phyloP scores from a whole-genome alignment of 352 stramenopile species.

The Phytopythium helicoides region DNA sequence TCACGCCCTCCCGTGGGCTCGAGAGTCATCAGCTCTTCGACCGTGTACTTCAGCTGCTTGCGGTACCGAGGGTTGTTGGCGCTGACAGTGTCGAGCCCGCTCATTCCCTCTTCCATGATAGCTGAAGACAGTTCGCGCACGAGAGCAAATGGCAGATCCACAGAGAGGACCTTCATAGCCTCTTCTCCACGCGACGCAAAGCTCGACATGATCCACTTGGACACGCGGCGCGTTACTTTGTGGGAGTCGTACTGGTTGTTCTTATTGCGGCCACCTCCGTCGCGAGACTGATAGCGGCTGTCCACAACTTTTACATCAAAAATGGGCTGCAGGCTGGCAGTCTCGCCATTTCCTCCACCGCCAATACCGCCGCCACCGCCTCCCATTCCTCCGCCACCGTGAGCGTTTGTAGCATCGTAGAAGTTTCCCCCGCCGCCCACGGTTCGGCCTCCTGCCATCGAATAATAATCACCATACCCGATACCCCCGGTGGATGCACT shows the following conservation, averaged over 20 bases:
- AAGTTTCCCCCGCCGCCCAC: constrained; percentile 20
- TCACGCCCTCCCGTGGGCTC: constrained; percentile 55
- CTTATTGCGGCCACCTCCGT: constrained; percentile 56
- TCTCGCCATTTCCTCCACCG: constrained; percentile 5
- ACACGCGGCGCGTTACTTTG: constrained; percentile 79
- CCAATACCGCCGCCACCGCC: constrained; percentile 1
- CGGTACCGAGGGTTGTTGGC: constrained; percentile 67
- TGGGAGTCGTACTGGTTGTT: constrained; percentile 65
- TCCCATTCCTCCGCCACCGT: constrained; percentile 11
- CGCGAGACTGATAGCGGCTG: constrained; percentile 54
- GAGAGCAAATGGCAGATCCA: constrained; percentile 77
- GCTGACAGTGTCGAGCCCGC: constrained; percentile 55
- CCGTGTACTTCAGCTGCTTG: constrained; percentile 79
- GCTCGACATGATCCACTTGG: constrained; percentile 83
- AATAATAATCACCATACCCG: constrained; percentile 6
- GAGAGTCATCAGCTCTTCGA: constrained; percentile 68
- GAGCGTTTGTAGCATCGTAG: constrained; percentile 18
- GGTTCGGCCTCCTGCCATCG: constrained; percentile 6
- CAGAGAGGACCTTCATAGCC: constrained; percentile 79
- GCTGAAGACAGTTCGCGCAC: constrained; percentile 79
- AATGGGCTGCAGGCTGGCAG: constrained; percentile 42
- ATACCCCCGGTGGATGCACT: constrained; percentile 13
- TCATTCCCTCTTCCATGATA: constrained; percentile 68
- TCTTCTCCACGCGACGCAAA: constrained; percentile 73
- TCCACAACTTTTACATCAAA: constrained; percentile 81